These are phyloP conservation scores for Laguncularia racemosa DNA, from an alignment of 345 rosid species.

Conservation along the genomic window DNA sequence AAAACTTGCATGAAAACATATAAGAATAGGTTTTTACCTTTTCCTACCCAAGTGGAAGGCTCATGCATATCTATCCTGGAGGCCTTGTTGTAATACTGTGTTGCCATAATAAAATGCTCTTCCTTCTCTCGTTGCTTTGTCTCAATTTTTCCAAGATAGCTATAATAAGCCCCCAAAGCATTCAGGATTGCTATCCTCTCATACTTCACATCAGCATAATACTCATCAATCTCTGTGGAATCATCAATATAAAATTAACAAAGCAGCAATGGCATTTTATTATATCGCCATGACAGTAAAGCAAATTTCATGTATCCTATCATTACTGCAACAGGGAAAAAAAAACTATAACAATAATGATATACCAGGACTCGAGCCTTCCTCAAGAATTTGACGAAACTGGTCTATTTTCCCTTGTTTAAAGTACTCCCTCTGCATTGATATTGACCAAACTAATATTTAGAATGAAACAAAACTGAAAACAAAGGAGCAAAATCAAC, in stretches of 20 bases:
- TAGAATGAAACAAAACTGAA: neutral
- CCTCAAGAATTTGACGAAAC: slow-evolving; percentile 89
- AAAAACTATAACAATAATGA: neutral
- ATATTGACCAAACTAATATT: neutral
- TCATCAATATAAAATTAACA: neutral
- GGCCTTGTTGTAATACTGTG: slow-evolving; percentile 81
- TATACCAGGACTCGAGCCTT: slow-evolving; percentile 93
- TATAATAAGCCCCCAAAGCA: slow-evolving; percentile 89
- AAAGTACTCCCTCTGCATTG: slow-evolving; percentile 85
- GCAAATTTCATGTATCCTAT: too few relatives aligned
- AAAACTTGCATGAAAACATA: neutral
- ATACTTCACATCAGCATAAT: slow-evolving; percentile 91
- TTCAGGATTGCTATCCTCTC: slow-evolving; percentile 95
- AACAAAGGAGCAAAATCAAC: neutral
- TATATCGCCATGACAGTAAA: neutral
- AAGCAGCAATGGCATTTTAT: neutral
- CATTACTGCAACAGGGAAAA: neutral
- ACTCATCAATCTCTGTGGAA: slow-evolving; percentile 84
- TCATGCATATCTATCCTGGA: slow-evolving; percentile 97
- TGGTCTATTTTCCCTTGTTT: slow-evolving; percentile 92
- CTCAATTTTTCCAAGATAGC: slow-evolving; percentile 92
- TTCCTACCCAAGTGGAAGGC: slow-evolving; percentile 98
- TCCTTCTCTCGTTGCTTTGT: slow-evolving; percentile 82
- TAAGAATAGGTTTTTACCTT: slow-evolving; percentile 39
- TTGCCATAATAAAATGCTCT: slow-evolving; percentile 82